These are phyloP conservation scores for Eremothecium gossypii DNA, from an alignment of 1,139 yeast genomes.

Conservation along the genomic window DNA sequence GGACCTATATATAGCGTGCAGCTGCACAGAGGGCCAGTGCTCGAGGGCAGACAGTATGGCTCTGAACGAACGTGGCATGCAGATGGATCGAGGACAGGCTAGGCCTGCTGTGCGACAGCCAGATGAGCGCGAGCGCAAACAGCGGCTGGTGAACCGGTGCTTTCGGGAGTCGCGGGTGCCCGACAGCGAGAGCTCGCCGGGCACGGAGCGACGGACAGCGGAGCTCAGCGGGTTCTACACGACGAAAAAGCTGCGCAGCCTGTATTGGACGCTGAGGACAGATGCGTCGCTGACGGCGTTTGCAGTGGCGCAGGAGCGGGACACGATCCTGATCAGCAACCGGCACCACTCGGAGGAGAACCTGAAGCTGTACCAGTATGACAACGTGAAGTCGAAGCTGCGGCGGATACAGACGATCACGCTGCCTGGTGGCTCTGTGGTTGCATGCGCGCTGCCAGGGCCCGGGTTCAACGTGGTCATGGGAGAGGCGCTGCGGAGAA, in stretches of 20 bases:
- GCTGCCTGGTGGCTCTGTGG: constrained; percentile 21
- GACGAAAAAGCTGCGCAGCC: constrained; percentile 21
- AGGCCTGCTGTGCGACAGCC: too few relatives aligned
- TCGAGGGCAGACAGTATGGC: too few relatives aligned
- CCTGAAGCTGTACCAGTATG: constrained; percentile 14
- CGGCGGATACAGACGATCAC: constrained; percentile 19
- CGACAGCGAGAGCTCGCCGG: neutral
- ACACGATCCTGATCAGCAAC: constrained; percentile 16
- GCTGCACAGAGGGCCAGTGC: too few relatives aligned
- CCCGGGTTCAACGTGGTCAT: constrained; percentile 4
- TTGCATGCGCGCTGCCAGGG: constrained; percentile 13
- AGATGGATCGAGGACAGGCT: too few relatives aligned
- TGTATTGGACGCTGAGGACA: constrained; percentile 17
- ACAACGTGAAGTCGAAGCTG: constrained; percentile 9
- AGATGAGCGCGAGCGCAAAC: too few relatives aligned
- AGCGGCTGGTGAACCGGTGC: too few relatives aligned
- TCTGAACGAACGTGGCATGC: too few relatives aligned
- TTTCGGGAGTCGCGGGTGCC: too few relatives aligned
- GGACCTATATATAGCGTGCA: too few relatives aligned
- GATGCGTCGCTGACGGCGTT: constrained; percentile 10
- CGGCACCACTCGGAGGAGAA: constrained; percentile 11
- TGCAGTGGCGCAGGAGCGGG: constrained; percentile 10
- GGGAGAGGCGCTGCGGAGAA: constrained; percentile 3
- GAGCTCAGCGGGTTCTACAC: constrained; percentile 9
- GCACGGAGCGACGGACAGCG: neutral